These are phyloP conservation scores for Euphorbia peplus DNA, from an alignment of 345 rosid species.

Conservation along the genomic window DNA sequence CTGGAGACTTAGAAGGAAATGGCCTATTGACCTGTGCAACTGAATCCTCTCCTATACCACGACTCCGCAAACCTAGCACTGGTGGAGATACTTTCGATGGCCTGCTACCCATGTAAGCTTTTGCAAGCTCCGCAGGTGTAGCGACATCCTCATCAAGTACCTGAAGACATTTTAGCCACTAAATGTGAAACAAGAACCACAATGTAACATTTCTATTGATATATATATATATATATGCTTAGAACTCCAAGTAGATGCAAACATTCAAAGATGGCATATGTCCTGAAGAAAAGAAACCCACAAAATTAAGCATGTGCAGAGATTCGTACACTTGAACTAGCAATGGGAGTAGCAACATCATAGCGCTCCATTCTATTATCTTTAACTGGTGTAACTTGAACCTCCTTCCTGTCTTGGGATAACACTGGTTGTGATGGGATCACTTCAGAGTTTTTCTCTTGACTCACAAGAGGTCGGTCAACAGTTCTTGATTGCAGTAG, in stretches of 20 bases:
- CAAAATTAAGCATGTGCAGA: slow-evolving; percentile 12
- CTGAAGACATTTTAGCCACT: slow-evolving; percentile 40
- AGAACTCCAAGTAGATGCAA: background rate
- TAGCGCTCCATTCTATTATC: slow-evolving; percentile 40
- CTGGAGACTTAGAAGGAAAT: slow-evolving; percentile 43
- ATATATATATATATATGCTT: no score
- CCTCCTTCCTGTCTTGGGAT: slow-evolving; percentile 35
- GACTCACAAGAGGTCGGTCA: slow-evolving; percentile 37
- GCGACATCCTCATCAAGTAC: slow-evolving; percentile 63
- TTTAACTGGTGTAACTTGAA: slow-evolving; percentile 27
- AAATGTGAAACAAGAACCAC: slow-evolving; percentile 16
- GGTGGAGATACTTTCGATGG: slow-evolving; percentile 68
- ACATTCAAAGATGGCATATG: background rate
- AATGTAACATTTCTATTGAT: background rate
- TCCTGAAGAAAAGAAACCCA: background rate
- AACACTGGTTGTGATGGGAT: slow-evolving; percentile 26
- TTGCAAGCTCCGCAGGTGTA: slow-evolving; percentile 95
- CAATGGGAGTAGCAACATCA: slow-evolving; percentile 42
- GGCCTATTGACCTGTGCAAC: slow-evolving; percentile 29
- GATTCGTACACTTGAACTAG: slow-evolving; percentile 44
- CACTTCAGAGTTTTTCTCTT: slow-evolving; percentile 45
- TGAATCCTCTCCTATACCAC: slow-evolving; percentile 47
- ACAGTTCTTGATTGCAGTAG: slow-evolving; percentile 58
- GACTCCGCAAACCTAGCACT: slow-evolving; percentile 40
- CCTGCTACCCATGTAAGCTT: slow-evolving; percentile 89